Conservation (phyloP, 2,329 filamentous ascomycete species). For the Claviceps maximensis region DNA sequence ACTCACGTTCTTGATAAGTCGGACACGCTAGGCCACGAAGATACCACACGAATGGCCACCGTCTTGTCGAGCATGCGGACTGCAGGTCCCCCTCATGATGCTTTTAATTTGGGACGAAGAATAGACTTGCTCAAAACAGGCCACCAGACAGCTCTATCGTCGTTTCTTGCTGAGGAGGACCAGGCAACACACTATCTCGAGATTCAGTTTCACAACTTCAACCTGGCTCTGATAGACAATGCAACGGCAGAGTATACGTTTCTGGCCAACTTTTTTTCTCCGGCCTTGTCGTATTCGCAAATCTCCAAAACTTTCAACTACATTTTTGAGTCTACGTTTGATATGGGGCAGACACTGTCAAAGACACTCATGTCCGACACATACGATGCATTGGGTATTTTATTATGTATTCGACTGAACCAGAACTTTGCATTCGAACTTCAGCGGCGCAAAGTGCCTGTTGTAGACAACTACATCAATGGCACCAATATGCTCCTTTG, state of each 20-base stretch:
- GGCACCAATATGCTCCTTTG: conserved; percentile 91
- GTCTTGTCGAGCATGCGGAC: conserved; percentile 35
- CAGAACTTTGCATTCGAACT: conserved; percentile 91
- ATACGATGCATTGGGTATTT: conserved; percentile 71
- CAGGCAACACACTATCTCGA: conserved; percentile 77
- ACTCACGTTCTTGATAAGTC: conserved; percentile 71
- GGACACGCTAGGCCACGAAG: conserved; percentile 71
- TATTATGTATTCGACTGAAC: conserved; percentile 86
- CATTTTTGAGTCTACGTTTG: conserved; percentile 81
- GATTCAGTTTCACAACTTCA: conserved; percentile 85
- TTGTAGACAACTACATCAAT: conserved; percentile 84
- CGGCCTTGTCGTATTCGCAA: conserved; percentile 58
- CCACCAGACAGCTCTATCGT: conserved; percentile 65
- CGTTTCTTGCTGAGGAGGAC: conserved; percentile 85
- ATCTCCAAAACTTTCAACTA: conserved; percentile 75
- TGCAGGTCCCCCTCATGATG: conserved; percentile 57
- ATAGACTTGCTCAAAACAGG: conserved; percentile 66
- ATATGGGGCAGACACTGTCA: conserved; percentile 66
- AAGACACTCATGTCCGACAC: conserved; percentile 64
- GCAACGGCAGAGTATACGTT: conserved; percentile 92
- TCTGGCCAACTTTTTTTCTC: conserved; percentile 76
- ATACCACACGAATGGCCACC: conserved; percentile 50
- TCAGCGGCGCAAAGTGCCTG: conserved; percentile 79
- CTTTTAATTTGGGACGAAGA: conserved; percentile 77
- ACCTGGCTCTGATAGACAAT: conserved; percentile 86